Evolutionary conservation across 208 protist species (phyloP).

Genomic region (Acanthamoeba lenticulata): DNA sequence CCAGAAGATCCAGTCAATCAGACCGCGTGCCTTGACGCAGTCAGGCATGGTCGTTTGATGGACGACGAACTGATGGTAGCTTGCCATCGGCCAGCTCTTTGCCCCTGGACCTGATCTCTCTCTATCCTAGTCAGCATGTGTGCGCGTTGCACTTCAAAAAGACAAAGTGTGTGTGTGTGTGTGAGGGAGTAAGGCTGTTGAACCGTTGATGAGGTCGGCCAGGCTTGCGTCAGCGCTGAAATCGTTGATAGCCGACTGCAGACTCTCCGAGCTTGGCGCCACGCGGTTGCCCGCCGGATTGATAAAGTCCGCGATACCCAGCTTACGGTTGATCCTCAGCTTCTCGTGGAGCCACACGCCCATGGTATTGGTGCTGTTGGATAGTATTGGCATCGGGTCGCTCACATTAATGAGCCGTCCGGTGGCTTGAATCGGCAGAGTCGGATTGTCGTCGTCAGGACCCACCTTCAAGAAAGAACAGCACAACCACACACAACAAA

Average conservation of each 20-base stretch:
- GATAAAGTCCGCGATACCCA: neutral
- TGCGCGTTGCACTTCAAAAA: neutral
- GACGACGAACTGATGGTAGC: neutral
- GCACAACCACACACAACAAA: neutral
- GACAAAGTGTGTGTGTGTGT: too few relatives aligned
- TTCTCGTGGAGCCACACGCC: conserved; percentile 13
- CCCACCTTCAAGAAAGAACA: neutral
- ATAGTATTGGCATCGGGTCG: neutral
- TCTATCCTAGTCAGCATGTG: too few relatives aligned
- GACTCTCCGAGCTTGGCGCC: neutral
- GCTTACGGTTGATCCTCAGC: neutral
- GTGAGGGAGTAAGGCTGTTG: too few relatives aligned
- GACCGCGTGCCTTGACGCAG: neutral
- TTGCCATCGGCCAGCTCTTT: neutral
- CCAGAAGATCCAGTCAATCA: neutral
- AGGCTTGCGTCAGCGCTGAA: neutral
- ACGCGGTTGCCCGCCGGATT: neutral
- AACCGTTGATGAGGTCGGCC: neutral
- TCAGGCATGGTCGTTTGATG: neutral
- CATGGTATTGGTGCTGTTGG: neutral
- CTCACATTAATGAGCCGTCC: neutral
- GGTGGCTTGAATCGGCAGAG: neutral
- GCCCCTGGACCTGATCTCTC: neutral
- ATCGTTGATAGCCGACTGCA: conserved; percentile 2
- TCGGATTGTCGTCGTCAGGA: neutral